Percentiles rank a stretch among this genome's conserved stretches.
These are phyloP conservation scores for Kwoniella bestiolae DNA, from an alignment of 768 basidiomycete species.

Conservation along the genomic window DNA sequence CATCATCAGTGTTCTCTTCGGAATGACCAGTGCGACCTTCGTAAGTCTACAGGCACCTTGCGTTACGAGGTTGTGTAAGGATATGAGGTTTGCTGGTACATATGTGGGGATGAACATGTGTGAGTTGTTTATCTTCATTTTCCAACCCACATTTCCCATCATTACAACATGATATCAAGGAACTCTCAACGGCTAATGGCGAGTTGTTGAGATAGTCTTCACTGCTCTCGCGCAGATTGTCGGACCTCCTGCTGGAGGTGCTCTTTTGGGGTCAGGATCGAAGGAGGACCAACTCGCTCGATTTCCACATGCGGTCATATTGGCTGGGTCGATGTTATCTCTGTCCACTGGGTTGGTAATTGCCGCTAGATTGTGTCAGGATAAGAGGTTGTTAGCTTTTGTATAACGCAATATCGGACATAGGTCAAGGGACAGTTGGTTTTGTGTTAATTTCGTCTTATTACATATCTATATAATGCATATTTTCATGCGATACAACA, in stretches of 20 bases:
- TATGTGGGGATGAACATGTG: constrained; percentile 21
- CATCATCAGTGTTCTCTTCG: constrained; percentile 11
- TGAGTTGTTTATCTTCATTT: constrained; percentile 7
- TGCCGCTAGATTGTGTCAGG: constrained; percentile 1
- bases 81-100: constrained; percentile 19
- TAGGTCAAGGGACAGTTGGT: no score
- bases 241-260: background rate
- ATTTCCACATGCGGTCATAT: constrained; percentile 2
- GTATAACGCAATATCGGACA: no score
- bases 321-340: background rate
- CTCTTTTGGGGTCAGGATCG: constrained; percentile 6
- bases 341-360: background rate
- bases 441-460: no score
- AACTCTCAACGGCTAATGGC: no score
- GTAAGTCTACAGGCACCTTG: constrained; percentile 18
- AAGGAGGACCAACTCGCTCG: background rate
- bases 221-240: background rate
- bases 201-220: background rate
- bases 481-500: constrained; percentile 9
- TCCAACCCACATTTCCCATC: background rate
- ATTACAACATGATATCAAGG: no score
- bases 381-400: constrained; percentile 9
- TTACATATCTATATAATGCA: background rate
- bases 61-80: background rate
- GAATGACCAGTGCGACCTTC: constrained; percentile 9